phyloP scores from a whole-genome alignment of 148 eudicot species.

The Oxyria digyna region DNA sequence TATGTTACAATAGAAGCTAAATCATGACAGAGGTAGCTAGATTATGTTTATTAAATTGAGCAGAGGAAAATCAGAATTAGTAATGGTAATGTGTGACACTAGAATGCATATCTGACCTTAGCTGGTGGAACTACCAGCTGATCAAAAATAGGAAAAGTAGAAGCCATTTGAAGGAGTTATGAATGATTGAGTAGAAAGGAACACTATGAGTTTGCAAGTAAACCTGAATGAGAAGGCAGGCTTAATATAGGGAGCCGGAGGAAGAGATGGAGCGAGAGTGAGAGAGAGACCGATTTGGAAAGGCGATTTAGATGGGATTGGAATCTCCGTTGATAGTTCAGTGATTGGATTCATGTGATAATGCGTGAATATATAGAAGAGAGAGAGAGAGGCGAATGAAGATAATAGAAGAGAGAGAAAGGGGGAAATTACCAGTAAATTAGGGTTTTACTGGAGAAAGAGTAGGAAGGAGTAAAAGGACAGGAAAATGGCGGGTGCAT shows the following conservation, averaged over 20 bases:
- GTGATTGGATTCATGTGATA: not conserved
- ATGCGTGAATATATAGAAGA: not conserved
- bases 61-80: not conserved
- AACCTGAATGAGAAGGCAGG: not conserved
- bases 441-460: not conserved
- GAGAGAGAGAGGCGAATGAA: no score
- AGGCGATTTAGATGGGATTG: not conserved
- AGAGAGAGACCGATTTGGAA: not conserved
- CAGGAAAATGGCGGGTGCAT: conserved; percentile 6
- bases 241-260: not conserved
- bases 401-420: not conserved
- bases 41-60: not conserved
- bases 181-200: not conserved
- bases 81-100: not conserved
- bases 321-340: not conserved
- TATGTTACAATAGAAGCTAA: not conserved
- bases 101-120: conserved; percentile 3
- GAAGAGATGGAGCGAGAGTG: not conserved
- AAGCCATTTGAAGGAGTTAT: not conserved
- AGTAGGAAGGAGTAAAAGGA: not conserved
- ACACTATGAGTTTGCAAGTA: no score
- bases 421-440: not conserved
- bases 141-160: not conserved
- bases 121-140: not conserved
- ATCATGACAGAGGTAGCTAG: not conserved